phyloP scores from a whole-genome alignment of 148 eudicot species.

The Gaultheria prostrata region DNA sequence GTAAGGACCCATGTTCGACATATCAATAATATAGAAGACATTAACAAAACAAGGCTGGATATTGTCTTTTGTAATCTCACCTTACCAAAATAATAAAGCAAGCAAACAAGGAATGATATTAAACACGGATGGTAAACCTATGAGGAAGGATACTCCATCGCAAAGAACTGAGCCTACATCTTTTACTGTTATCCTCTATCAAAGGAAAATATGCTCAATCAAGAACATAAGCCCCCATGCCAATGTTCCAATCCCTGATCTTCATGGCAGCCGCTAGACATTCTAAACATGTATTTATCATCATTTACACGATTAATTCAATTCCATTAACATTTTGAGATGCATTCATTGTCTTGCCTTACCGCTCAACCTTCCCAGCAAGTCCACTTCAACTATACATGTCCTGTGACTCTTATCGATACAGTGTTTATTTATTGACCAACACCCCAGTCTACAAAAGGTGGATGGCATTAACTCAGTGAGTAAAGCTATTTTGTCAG shows the following conservation, averaged over 20 bases:
- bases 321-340: not conserved
- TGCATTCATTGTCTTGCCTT: not conserved
- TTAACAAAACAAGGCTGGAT: not conserved
- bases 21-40: not conserved
- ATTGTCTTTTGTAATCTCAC: not conserved
- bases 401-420: not conserved
- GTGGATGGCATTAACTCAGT: not conserved
- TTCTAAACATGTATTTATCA: not conserved
- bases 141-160: not conserved
- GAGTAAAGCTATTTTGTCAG: not conserved
- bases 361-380: not conserved
- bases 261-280: slow-evolving; percentile 1
- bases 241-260: not conserved
- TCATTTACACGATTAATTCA: not conserved
- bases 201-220: not conserved
- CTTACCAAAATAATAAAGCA: not conserved
- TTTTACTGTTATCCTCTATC: not conserved
- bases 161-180: not conserved
- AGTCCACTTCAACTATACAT: not conserved
- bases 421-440: not conserved
- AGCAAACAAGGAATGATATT: not conserved
- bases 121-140: not conserved
- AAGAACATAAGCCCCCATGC: not conserved
- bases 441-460: not conserved
- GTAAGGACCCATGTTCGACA: too few species aligned